Conservation (phyloP, 2,329 filamentous ascomycete species). For the Chaetomium strumarium region DNA sequence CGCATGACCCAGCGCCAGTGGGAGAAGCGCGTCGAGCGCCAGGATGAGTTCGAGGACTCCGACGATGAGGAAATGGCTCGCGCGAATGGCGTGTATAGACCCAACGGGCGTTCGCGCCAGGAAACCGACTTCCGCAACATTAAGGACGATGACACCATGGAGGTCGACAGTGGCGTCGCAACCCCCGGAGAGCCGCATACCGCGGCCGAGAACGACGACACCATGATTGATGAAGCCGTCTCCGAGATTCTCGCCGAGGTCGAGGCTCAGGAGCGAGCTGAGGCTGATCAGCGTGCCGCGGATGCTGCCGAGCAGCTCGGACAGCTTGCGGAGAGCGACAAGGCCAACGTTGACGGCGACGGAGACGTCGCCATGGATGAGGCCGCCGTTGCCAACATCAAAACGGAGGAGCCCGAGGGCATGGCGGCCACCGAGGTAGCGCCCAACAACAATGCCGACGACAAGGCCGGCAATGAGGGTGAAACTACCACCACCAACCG, state of each 20-base stretch:
- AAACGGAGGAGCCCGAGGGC: conserved; percentile 36
- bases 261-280: conserved; percentile 18
- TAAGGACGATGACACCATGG: conserved; percentile 23
- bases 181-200: conserved; percentile 17
- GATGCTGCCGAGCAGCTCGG: neutral
- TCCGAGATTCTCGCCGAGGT: conserved; percentile 10
- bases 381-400: conserved; percentile 29
- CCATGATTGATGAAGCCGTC: conserved; percentile 21
- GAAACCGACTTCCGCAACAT: conserved; percentile 47
- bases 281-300: conserved; percentile 22
- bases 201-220: conserved; percentile 24
- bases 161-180: conserved; percentile 23
- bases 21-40: conserved; percentile 70
- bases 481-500: conserved; percentile 2
- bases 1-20: conserved; percentile 76
- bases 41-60: conserved; percentile 79
- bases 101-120: conserved; percentile 41
- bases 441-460: conserved; percentile 6
- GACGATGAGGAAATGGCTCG: conserved; percentile 79
- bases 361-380: conserved; percentile 49
- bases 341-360: conserved; percentile 38
- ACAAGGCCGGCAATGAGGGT: neutral
- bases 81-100: conserved; percentile 62
- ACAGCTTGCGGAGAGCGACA: neutral
- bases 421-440: conserved; percentile 15